Evolutionary conservation across 2,329 filamentous ascomycete genomes (phyloP).

Genomic region (Fusarium sacchari): DNA sequence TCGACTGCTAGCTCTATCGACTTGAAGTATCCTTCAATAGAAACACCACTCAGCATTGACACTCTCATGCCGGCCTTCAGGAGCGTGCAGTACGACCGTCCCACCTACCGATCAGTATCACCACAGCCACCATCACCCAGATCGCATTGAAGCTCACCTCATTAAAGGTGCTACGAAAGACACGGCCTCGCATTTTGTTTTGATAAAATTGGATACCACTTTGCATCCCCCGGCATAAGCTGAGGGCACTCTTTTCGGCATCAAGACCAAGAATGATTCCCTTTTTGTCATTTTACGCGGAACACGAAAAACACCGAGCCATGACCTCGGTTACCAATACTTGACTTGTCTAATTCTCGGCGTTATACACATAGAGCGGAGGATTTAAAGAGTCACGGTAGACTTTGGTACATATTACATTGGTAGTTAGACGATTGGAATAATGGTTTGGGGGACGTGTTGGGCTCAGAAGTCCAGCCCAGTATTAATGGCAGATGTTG

Average conservation of each 20-base stretch:
- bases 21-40: slow-evolving; percentile 17
- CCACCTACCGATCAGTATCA: slow-evolving; percentile 36
- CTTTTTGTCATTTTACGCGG: slow-evolving; percentile 9
- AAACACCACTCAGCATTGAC: slow-evolving; percentile 30
- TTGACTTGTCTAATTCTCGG: slow-evolving; percentile 18
- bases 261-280: slow-evolving; percentile 27
- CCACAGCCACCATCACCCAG: slow-evolving; percentile 41
- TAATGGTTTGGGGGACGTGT: not conserved
- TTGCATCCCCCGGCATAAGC: slow-evolving; percentile 19
- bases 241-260: slow-evolving; percentile 19
- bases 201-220: slow-evolving; percentile 29
- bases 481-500: slow-evolving; percentile 24
- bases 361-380: slow-evolving; percentile 36
- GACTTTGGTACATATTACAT: slow-evolving; percentile 7
- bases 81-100: slow-evolving; percentile 36
- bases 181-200: slow-evolving; percentile 20
- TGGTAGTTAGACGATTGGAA: slow-evolving; percentile 3
- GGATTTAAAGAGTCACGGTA: slow-evolving; percentile 15
- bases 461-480: not conserved
- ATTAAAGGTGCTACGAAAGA: not conserved
- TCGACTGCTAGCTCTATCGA: slow-evolving; percentile 27
- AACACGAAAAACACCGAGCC: slow-evolving; percentile 14
- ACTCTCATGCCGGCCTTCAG: slow-evolving; percentile 36
- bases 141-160: slow-evolving; percentile 28
- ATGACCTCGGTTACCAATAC: not conserved